Percentiles rank a stretch among this genome's conserved stretches.
Evolutionary conservation across 768 basidiomycete species (phyloP).

Genomic region (Dacryopinax spathularia): DNA sequence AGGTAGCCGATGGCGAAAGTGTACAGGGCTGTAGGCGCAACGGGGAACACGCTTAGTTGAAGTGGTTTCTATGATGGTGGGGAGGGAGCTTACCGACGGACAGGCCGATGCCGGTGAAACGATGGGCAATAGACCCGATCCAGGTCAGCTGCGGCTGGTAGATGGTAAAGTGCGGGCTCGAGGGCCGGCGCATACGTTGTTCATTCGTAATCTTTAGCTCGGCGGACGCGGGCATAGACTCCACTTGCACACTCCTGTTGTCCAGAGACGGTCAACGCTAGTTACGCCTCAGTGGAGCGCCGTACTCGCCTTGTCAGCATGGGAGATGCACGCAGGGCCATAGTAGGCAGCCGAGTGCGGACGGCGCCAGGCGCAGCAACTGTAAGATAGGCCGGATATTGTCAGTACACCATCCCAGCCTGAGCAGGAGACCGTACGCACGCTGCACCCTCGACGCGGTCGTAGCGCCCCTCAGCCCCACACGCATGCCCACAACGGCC

Average conservation of each 20-base stretch:
- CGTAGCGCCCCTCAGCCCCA: background rate
- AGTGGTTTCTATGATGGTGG: background rate
- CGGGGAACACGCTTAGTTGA: slow-evolving; percentile 5
- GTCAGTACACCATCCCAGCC: background rate
- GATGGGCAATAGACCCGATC: slow-evolving; percentile 72
- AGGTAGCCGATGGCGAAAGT: slow-evolving; percentile 79
- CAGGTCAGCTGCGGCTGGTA: slow-evolving; percentile 93
- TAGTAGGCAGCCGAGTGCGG: background rate
- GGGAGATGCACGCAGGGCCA: background rate
- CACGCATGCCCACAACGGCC: slow-evolving; percentile 2
- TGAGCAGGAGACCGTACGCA: background rate
- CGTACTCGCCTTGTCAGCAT: background rate
- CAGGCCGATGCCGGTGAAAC: slow-evolving; percentile 68
- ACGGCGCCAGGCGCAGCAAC: background rate
- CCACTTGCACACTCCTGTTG: slow-evolving; percentile 43
- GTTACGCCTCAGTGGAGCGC: background rate
- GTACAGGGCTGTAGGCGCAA: slow-evolving; percentile 54
- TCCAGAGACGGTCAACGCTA: background rate
- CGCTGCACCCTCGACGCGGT: background rate
- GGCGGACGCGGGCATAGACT: slow-evolving; percentile 48
- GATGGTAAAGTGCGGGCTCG: slow-evolving; percentile 89
- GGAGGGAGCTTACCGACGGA: slow-evolving; percentile 41
- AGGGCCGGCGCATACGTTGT: slow-evolving; percentile 80
- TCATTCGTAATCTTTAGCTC: slow-evolving; percentile 58
- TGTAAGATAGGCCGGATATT: background rate